Base-by-base conservation (phyloP, 2,329 filamentous ascomycete species). In the Cryphonectria radicalis region DNA sequence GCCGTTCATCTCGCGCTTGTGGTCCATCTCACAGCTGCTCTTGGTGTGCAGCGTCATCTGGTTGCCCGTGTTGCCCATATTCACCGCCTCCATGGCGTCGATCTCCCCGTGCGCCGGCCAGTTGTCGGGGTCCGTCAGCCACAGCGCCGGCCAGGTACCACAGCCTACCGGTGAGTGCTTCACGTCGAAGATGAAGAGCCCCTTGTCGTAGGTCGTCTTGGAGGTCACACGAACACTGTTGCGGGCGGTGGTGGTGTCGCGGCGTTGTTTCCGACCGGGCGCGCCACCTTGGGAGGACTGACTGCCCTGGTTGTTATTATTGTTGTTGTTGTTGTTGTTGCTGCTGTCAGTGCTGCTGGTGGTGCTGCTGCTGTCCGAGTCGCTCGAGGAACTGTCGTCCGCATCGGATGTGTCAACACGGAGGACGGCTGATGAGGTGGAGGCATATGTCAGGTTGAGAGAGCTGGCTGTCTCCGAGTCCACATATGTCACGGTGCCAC, bases 141-240 rank as follows among this genome's bases (percentile, higher is more conserved):
- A 92, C 14, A 93, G 83, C 0, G 91, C 86, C 1, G 89, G 88
- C 90, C 88, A 92, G 32, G 86, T 89, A 4, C 84, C 89, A 76
- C 90, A 92, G 59, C 89, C 90, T 75, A 84, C 87, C 0, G 90
- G 90, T 0, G 87, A 87, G 79, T 91, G 90, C 72, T 86, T 83
- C 74, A 92, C 83, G 76, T 92, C 89, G 76, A 92, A 92, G 76
- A 92, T 81, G 80, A 91, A 92, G n/a, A 92, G 85, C 0, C 90
- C 90, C n/a, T 77, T 80, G 76, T 89, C 79, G 79, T 91, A 92
- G 62, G 86, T 86, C 62, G 79, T 82, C 76, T 88, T 90, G 50
- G 89, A 91, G 72, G 88, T 84, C 70, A 91, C 81, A 19, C 90
- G 88, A 19, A 91, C 89, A 0, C 89, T 91, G 79, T 88, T 88